phyloP scores from a whole-genome alignment of 2,329 filamentous ascomycete genomes.

The Fusarium siculi region DNA sequence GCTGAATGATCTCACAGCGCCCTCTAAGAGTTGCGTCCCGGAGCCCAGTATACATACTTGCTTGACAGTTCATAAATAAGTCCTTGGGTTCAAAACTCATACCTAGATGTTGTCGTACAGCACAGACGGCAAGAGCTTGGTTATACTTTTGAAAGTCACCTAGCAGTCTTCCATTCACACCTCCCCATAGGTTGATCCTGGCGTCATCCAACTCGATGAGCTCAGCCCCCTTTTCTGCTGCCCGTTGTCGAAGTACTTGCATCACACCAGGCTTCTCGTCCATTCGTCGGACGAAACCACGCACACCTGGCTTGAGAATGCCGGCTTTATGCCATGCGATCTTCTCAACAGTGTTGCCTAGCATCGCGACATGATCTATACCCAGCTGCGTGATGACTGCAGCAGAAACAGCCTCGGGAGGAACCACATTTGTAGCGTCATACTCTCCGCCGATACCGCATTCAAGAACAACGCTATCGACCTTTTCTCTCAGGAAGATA shows the following conservation, averaged over 20 bases:
- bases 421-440: conserved; percentile 89
- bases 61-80: not conserved
- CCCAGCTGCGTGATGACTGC: conserved; percentile 83
- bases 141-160: conserved; percentile 68
- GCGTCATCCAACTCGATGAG: conserved; percentile 56
- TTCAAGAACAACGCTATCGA: conserved; percentile 85
- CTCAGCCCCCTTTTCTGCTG: conserved; percentile 63
- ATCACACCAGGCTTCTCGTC: conserved; percentile 51
- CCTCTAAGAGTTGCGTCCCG: conserved; percentile 76
- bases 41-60: conserved; percentile 60
- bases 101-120: conserved; percentile 68
- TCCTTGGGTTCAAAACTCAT: conserved; percentile 33
- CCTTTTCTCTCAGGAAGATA: conserved; percentile 79
- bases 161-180: conserved; percentile 54
- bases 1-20: conserved; percentile 75
- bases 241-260: conserved; percentile 68
- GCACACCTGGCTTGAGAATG: conserved; percentile 75
- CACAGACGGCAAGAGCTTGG: conserved; percentile 65
- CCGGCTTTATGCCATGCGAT: conserved; percentile 95
- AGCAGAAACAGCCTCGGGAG: conserved; percentile 69
- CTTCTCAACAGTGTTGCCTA: conserved; percentile 80
- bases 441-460: conserved; percentile 95
- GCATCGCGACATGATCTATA: conserved; percentile 84
- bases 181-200: conserved; percentile 55
- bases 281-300: conserved; percentile 49